Evolutionary conservation across 78 protist genomes (phyloP).

Genomic region (Bigelowiella natans): DNA sequence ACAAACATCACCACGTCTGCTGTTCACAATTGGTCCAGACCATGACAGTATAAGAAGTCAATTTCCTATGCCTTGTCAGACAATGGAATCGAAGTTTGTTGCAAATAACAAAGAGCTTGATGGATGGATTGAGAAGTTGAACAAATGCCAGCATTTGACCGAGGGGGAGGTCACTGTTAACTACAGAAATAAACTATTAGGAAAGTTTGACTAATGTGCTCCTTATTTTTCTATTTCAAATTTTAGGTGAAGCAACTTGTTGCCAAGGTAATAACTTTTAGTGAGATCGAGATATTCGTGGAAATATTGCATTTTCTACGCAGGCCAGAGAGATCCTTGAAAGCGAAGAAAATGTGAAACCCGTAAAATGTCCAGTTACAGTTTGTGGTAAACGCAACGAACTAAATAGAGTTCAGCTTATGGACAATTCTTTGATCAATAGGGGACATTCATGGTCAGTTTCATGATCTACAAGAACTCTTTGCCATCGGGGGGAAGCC

Average conservation of each 20-base stretch:
- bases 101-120: constrained; percentile 9
- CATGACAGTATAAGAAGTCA: too few relatives aligned
- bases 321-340: constrained; percentile 60
- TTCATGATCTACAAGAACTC: constrained; percentile 85
- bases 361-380: constrained; percentile 76
- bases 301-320: not conserved
- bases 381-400: too few relatives aligned
- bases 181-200: constrained; percentile 40
- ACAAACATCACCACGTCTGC: too few relatives aligned
- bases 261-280: not conserved
- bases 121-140: constrained; percentile 19
- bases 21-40: too few relatives aligned
- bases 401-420: too few relatives aligned
- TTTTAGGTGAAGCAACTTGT: not conserved
- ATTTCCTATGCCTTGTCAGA: too few relatives aligned
- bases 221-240: not conserved
- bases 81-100: not conserved
- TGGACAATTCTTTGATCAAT: too few relatives aligned
- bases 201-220: not conserved
- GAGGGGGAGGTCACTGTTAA: constrained; percentile 32
- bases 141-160: constrained; percentile 16
- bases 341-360: constrained; percentile 70
- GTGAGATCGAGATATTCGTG: not conserved
- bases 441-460: constrained; percentile 92
- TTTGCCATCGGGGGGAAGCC: constrained; percentile 80